Conservation (phyloP, 768 basidiomycete genomes). For the Pleurotus ostreatus region DNA sequence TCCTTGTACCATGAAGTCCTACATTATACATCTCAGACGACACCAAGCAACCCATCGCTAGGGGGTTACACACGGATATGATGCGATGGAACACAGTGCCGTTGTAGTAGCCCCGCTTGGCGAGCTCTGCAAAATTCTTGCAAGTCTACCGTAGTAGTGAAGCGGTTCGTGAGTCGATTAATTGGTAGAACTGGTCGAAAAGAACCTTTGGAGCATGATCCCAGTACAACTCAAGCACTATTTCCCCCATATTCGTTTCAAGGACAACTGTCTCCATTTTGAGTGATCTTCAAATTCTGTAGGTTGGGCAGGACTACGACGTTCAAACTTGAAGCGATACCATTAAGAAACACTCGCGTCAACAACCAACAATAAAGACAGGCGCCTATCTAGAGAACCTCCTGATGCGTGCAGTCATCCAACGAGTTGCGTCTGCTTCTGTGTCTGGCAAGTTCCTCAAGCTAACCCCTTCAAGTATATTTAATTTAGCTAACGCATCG, state of each 20-base stretch:
- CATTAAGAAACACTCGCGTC: no score
- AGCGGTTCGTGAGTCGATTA: slow-evolving; percentile 12
- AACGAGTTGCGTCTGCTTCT: slow-evolving; percentile 81
- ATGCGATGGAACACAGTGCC: slow-evolving; percentile 88
- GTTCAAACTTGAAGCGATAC: no score
- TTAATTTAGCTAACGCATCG: neutral
- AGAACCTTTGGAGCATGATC: slow-evolving; percentile 65
- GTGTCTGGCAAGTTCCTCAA: slow-evolving; percentile 55
- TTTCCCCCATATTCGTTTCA: slow-evolving; percentile 81
- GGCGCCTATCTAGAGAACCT: no score
- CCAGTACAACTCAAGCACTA: slow-evolving; percentile 91
- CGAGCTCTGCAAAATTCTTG: slow-evolving; percentile 90
- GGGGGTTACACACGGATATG: slow-evolving; percentile 56
- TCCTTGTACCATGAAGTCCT: slow-evolving; percentile 98
- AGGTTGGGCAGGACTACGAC: neutral
- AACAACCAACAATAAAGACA: no score
- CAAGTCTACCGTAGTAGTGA: slow-evolving; percentile 66
- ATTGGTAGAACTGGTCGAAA: slow-evolving; percentile 10
- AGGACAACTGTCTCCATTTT: slow-evolving; percentile 61
- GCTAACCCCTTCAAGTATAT: neutral
- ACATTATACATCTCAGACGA: neutral
- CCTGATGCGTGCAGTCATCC: slow-evolving; percentile 83
- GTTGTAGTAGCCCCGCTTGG: slow-evolving; percentile 92
- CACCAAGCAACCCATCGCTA: neutral
- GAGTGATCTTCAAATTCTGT: neutral